phyloP scores from a whole-genome alignment of 768 basidiomycete species.

The Tylopilus vinaceipallidus region DNA sequence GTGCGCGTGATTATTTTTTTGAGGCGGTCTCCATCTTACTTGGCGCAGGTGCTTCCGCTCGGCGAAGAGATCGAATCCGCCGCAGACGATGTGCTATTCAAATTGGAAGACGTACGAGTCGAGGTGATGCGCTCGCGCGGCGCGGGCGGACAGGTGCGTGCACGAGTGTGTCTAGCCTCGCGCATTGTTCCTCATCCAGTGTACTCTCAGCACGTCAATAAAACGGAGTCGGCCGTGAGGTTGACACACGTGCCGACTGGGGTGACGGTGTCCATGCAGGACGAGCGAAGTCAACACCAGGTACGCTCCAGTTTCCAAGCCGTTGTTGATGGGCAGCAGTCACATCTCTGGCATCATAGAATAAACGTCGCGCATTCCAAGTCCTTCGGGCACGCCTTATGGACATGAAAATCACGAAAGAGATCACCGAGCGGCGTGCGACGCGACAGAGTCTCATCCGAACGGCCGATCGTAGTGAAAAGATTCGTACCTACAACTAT shows the following conservation, averaged over 20 bases:
- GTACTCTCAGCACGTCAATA: slow-evolving; percentile 87
- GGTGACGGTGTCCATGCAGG: slow-evolving; percentile 96
- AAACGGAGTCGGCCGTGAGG: slow-evolving; percentile 96
- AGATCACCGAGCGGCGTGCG: slow-evolving; percentile 68
- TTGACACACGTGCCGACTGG: slow-evolving; percentile 91
- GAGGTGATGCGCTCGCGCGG: slow-evolving; percentile 98
- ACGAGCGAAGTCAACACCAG: slow-evolving; percentile 94
- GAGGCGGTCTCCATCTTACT: not conserved
- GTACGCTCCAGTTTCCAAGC: slow-evolving; percentile 35
- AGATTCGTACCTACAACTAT: slow-evolving; percentile 95
- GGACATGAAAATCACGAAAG: slow-evolving; percentile 70
- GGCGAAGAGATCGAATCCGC: slow-evolving; percentile 59
- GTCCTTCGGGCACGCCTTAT: slow-evolving; percentile 84
- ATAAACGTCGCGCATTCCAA: slow-evolving; percentile 89
- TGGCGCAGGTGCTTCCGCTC: slow-evolving; percentile 73
- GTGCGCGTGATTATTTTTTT: slow-evolving; percentile 43
- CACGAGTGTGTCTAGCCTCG: not conserved
- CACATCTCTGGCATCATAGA: slow-evolving; percentile 43
- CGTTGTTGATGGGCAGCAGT: not conserved
- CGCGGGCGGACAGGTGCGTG: slow-evolving; percentile 86
- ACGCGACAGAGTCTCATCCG: slow-evolving; percentile 72
- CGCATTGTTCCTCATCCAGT: not conserved
- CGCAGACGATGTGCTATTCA: slow-evolving; percentile 62
- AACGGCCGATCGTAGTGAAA: slow-evolving; percentile 86
- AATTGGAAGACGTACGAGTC: slow-evolving; percentile 81